Conservation (phyloP, 768 basidiomycete genomes). For the Kwoniella bestiolae region DNA sequence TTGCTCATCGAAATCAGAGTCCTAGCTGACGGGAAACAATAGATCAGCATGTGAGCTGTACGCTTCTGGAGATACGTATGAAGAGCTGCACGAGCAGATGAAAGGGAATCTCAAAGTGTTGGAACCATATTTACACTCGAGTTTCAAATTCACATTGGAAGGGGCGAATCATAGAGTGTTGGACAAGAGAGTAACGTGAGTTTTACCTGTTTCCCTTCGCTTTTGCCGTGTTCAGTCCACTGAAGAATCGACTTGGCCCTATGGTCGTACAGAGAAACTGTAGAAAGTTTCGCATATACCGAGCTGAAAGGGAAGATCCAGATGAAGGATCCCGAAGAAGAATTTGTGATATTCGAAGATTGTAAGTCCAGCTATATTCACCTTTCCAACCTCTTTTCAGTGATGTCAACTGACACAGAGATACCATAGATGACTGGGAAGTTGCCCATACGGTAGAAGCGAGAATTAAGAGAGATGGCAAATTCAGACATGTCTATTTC, state of each 20-base stretch:
- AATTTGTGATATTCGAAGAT: conserved; percentile 79
- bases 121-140: conserved; percentile 63
- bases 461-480: conserved; percentile 32
- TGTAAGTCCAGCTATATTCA: no score
- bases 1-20: no score
- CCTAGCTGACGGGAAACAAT: no score
- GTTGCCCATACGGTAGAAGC: conserved; percentile 21
- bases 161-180: conserved; percentile 55
- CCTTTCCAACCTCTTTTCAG: no score
- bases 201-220: conserved; percentile 10
- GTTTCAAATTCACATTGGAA: conserved; percentile 79
- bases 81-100: conserved; percentile 68
- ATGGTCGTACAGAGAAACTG: conserved; percentile 56
- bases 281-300: conserved; percentile 86
- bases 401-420: conserved; percentile 1
- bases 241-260: background rate
- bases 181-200: conserved; percentile 30
- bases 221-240: background rate
- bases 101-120: conserved; percentile 66
- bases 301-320: conserved; percentile 77
- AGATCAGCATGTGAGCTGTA: conserved; percentile 78
- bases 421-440: conserved; percentile 26
- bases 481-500: conserved; percentile 51
- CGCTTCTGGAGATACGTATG: conserved; percentile 71
- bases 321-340: conserved; percentile 76